Percentiles rank a stretch among this genome's conserved stretches.
Conservation (phyloP, 2,329 filamentous ascomycete genomes). For the Thelonectria blattea region DNA sequence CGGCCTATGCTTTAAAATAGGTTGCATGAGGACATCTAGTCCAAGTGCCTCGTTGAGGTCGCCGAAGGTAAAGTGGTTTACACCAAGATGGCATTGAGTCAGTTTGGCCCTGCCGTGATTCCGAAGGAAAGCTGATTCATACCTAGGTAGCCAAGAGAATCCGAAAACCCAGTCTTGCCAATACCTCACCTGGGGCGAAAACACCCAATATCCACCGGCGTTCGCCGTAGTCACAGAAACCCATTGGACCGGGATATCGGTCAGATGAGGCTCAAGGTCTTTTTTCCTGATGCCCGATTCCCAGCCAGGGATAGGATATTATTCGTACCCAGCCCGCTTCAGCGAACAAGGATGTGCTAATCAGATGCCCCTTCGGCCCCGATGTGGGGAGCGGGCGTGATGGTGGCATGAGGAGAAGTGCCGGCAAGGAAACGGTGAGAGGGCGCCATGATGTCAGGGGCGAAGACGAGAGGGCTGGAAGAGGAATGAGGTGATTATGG, state of each 20-base stretch:
- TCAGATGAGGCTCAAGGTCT: slow-evolving; percentile 14
- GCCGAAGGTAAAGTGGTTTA: not conserved
- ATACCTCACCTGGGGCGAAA: no score
- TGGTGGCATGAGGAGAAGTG: not conserved
- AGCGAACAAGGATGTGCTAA: not conserved
- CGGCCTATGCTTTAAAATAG: not conserved
- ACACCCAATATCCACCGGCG: no score
- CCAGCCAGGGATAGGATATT: not conserved
- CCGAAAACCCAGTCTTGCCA: no score
- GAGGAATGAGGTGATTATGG: slow-evolving; percentile 1
- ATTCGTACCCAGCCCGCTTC: not conserved
- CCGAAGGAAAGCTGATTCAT: not conserved
- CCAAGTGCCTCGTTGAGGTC: not conserved
- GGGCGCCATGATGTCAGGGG: not conserved
- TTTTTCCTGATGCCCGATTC: not conserved
- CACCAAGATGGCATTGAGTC: not conserved
- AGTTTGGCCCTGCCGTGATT: not conserved
- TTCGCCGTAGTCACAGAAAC: not conserved
- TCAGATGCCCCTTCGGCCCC: not conserved
- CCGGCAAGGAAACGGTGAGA: slow-evolving; percentile 1
- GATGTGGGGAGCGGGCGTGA: not conserved
- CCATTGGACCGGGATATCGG: not conserved
- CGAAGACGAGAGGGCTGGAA: not conserved
- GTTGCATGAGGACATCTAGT: not conserved
- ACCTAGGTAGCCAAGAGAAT: no score